These are phyloP conservation scores for Hypsizygus marmoreus DNA, from an alignment of 768 basidiomycete genomes.

Conservation along the genomic window DNA sequence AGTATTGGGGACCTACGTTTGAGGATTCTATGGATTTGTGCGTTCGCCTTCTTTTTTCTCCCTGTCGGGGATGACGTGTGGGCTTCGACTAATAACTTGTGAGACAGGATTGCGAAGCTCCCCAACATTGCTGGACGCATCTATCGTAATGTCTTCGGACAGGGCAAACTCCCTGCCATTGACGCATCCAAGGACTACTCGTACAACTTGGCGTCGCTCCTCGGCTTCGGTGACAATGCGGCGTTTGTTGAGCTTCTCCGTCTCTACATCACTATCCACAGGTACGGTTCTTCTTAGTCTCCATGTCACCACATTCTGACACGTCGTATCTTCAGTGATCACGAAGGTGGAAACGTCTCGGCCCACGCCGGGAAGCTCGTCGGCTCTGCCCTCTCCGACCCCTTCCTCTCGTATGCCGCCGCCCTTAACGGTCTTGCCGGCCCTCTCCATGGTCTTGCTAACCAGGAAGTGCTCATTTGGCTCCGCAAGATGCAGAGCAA, in stretches of 20 bases:
- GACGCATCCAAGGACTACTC: constrained; percentile 87
- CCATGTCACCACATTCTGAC: not conserved
- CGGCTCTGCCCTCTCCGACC: constrained; percentile 94
- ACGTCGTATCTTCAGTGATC: constrained; percentile 56
- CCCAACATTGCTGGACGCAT: constrained; percentile 96
- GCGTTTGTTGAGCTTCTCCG: constrained; percentile 93
- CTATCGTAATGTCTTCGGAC: constrained; percentile 84
- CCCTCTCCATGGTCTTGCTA: constrained; percentile 94
- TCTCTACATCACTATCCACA: constrained; percentile 97
- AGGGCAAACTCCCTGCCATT: constrained; percentile 86
- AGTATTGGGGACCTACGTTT: constrained; percentile 95
- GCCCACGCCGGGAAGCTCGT: constrained; percentile 93
- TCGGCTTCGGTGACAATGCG: constrained; percentile 87
- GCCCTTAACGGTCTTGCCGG: constrained; percentile 96
- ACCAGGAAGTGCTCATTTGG: constrained; percentile 97
- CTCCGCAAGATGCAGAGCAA: constrained; percentile 89
- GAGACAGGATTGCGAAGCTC: constrained; percentile 85
- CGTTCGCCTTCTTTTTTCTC: constrained; percentile 16
- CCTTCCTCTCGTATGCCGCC: constrained; percentile 93
- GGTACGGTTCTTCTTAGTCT: constrained; percentile 34
- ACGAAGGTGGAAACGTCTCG: constrained; percentile 98
- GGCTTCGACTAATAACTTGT: constrained; percentile 7
- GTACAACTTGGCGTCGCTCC: constrained; percentile 83
- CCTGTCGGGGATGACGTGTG: not conserved
- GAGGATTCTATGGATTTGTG: constrained; percentile 90